phyloP scores from a whole-genome alignment of 345 rosid genomes.

The Sonneratia alba region DNA sequence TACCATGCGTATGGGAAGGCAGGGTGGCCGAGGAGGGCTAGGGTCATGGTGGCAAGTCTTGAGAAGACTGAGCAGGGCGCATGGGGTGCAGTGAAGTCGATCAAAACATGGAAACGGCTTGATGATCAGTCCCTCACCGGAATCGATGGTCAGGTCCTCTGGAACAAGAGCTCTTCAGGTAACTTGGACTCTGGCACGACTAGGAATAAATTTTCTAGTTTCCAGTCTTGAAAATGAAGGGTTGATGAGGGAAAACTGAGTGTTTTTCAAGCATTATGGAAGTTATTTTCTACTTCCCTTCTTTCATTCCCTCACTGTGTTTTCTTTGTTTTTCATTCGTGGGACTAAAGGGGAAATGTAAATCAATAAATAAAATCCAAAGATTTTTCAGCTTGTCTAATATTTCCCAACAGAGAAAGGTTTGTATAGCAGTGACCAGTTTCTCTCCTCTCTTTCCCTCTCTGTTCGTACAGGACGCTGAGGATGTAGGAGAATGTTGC shows the following conservation, averaged over 20 bases:
- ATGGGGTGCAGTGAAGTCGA: conserved; percentile 73
- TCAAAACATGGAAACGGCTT: conserved; percentile 88
- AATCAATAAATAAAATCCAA: no score
- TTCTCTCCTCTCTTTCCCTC: background rate
- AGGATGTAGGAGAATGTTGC: background rate
- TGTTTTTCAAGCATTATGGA: no score
- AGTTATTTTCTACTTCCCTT: no score
- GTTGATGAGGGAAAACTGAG: no score
- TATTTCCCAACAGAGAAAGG: background rate
- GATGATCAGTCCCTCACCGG: conserved; percentile 59
- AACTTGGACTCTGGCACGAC: background rate
- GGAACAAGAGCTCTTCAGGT: conserved; percentile 58
- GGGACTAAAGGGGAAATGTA: no score
- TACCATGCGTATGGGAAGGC: conserved; percentile 94
- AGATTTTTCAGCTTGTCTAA: background rate
- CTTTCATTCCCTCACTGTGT: no score
- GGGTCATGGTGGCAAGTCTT: conserved; percentile 63
- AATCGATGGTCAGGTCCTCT: conserved; percentile 57
- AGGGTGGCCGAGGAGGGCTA: conserved; percentile 82
- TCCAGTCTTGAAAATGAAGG: no score
- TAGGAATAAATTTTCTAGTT: no score
- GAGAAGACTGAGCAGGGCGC: conserved; percentile 42
- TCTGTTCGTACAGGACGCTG: background rate
- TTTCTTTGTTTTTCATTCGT: no score
- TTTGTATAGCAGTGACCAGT: no score